Percentiles rank a stretch among this genome's conserved stretches.
These are phyloP conservation scores for Leucosporidium creatinivorum DNA, from an alignment of 768 basidiomycete genomes.

Conservation along the genomic window DNA sequence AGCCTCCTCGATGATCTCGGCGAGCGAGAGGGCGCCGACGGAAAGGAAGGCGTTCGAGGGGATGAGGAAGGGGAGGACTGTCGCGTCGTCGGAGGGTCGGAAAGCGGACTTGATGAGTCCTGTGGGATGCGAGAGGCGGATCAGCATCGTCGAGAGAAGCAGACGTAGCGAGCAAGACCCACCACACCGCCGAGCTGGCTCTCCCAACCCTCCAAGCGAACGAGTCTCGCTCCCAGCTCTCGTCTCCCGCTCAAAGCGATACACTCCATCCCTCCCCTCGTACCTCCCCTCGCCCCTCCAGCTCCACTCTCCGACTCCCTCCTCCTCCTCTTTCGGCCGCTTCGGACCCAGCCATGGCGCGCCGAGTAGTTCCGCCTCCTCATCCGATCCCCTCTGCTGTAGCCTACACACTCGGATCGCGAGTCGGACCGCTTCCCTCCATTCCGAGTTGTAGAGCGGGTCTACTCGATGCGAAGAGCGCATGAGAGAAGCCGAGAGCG, in stretches of 20 bases:
- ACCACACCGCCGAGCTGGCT: background rate
- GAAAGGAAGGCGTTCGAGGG: background rate
- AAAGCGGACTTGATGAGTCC: background rate
- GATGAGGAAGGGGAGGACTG: background rate
- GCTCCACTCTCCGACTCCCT: too few species aligned
- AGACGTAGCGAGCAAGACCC: background rate
- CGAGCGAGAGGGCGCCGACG: background rate
- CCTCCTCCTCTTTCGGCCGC: too few species aligned
- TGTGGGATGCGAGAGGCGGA: background rate
- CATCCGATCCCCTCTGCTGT: background rate
- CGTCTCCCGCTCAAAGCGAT: background rate
- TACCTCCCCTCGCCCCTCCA: too few species aligned
- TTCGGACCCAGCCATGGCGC: too few species aligned
- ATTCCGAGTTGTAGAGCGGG: background rate
- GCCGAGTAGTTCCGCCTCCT: background rate
- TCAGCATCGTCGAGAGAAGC: background rate
- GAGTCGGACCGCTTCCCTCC: background rate
- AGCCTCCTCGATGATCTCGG: background rate
- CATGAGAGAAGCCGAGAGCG: background rate
- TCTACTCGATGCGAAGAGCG: background rate
- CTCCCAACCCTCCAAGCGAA: background rate
- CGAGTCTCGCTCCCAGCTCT: background rate
- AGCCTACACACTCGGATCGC: background rate
- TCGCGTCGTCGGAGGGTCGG: conserved; percentile 1
- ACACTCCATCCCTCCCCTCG: background rate